These are phyloP conservation scores for Plasmodium gallinaceum DNA, from an alignment of 169 alveolate genomes.

Conservation along the genomic window DNA sequence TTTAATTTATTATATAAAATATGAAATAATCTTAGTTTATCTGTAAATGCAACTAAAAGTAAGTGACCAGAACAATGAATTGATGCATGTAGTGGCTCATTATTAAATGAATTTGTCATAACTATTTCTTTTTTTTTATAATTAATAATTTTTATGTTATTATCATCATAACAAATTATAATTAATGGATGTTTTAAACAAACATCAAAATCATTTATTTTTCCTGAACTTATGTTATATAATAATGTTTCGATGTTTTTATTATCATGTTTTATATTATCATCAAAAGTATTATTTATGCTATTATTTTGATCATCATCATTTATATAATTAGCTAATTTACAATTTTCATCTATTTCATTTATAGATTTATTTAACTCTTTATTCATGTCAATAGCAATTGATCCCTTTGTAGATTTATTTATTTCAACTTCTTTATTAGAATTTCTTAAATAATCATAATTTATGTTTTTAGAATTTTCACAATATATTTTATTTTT, in stretches of 20 bases:
- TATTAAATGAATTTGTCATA: slow-evolving; percentile 48
- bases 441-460: slow-evolving; percentile 8
- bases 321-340: background rate
- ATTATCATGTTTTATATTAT: background rate
- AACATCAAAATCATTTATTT: slow-evolving; percentile 69
- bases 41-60: slow-evolving; percentile 62
- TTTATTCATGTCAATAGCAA: background rate
- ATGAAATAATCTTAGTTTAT: slow-evolving; percentile 54
- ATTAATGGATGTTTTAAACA: slow-evolving; percentile 49
- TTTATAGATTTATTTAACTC: background rate
- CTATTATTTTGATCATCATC: background rate
- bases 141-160: slow-evolving; percentile 44
- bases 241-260: slow-evolving; percentile 37
- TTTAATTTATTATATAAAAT: slow-evolving; percentile 70
- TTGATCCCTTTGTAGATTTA: background rate
- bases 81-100: slow-evolving; percentile 60
- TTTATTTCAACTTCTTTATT: background rate
- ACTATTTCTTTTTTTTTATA: slow-evolving; percentile 64
- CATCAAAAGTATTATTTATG: background rate
- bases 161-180: slow-evolving; percentile 59
- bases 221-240: slow-evolving; percentile 27
- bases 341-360: background rate
- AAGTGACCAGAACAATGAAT: slow-evolving; percentile 69
- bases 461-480: slow-evolving; percentile 1
- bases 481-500: background rate